These are phyloP conservation scores for Viridothelium virens DNA, from an alignment of 495 filamentous ascomycete species.

Conservation along the genomic window DNA sequence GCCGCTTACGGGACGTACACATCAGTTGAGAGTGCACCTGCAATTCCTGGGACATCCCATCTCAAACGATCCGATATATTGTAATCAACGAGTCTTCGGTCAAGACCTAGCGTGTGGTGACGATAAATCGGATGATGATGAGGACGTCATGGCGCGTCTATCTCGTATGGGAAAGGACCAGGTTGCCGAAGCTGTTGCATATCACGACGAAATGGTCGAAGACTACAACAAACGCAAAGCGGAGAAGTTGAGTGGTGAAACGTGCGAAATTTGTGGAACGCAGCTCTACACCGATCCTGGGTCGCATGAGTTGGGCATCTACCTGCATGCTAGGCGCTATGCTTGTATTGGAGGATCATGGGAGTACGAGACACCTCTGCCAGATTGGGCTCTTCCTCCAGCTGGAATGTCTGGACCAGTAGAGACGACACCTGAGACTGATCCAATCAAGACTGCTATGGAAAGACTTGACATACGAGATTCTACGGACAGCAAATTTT, in stretches of 20 bases:
- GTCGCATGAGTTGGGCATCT: constrained; percentile 80
- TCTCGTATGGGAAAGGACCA: constrained; percentile 91
- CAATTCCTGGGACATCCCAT: constrained; percentile 94
- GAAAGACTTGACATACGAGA: constrained; percentile 26
- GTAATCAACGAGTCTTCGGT: constrained; percentile 87
- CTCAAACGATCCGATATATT: constrained; percentile 94
- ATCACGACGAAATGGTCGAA: constrained; percentile 86
- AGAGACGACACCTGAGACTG: constrained; percentile 29
- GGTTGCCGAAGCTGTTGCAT: constrained; percentile 78
- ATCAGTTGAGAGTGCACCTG: constrained; percentile 90
- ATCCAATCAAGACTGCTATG: constrained; percentile 31
- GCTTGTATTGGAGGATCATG: constrained; percentile 71
- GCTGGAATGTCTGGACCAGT: constrained; percentile 37
- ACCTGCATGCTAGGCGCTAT: constrained; percentile 85
- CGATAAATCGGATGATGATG: constrained; percentile 61
- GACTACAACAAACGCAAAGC: constrained; percentile 77
- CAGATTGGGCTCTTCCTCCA: constrained; percentile 79
- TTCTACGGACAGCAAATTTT: not conserved
- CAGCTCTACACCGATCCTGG: constrained; percentile 90
- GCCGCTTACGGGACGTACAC: constrained; percentile 86
- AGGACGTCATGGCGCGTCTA: constrained; percentile 78
- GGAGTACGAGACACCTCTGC: constrained; percentile 79
- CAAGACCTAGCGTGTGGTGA: constrained; percentile 65
- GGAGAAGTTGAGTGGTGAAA: constrained; percentile 82
- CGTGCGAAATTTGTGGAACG: constrained; percentile 73